phyloP scores from a whole-genome alignment of 2,329 filamentous ascomycete genomes.

The Orbilia quercus region DNA sequence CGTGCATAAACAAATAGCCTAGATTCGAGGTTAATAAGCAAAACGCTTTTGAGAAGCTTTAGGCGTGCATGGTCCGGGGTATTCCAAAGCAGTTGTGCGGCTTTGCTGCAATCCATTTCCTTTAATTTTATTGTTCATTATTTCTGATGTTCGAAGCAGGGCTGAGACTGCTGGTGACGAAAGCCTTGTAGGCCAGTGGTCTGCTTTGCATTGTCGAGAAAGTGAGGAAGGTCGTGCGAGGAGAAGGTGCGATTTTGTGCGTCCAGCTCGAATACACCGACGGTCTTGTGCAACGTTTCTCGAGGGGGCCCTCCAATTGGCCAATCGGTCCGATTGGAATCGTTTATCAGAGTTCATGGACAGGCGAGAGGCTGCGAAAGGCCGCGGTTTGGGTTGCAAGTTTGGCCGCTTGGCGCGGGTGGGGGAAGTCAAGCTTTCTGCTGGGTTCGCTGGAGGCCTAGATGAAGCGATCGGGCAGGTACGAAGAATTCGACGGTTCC shows the following conservation, averaged over 20 bases:
- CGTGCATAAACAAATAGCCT: too few species aligned
- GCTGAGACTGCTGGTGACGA: not conserved
- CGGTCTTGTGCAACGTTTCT: constrained; percentile 39
- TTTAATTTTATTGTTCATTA: constrained; percentile 7
- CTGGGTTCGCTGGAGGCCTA: constrained; percentile 28
- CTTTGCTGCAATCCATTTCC: constrained; percentile 28
- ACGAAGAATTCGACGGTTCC: not conserved
- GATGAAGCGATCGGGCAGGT: not conserved
- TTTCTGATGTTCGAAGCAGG: too few species aligned
- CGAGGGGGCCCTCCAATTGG: constrained; percentile 28
- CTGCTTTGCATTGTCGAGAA: too few species aligned
- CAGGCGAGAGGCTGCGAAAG: not conserved
- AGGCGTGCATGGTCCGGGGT: not conserved
- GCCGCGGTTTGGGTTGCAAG: not conserved
- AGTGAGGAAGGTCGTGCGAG: constrained; percentile 12
- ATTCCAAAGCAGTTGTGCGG: too few species aligned
- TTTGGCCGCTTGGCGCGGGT: constrained; percentile 41
- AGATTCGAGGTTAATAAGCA: too few species aligned
- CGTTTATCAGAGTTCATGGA: constrained; percentile 1
- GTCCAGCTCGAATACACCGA: not conserved
- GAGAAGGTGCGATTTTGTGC: too few species aligned
- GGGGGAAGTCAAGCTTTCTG: constrained; percentile 39
- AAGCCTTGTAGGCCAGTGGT: not conserved
- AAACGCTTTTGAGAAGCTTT: too few species aligned
- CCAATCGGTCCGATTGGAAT: not conserved